These are phyloP conservation scores for Abrus precatorius DNA, from an alignment of 306 rosid species.

Conservation along the genomic window DNA sequence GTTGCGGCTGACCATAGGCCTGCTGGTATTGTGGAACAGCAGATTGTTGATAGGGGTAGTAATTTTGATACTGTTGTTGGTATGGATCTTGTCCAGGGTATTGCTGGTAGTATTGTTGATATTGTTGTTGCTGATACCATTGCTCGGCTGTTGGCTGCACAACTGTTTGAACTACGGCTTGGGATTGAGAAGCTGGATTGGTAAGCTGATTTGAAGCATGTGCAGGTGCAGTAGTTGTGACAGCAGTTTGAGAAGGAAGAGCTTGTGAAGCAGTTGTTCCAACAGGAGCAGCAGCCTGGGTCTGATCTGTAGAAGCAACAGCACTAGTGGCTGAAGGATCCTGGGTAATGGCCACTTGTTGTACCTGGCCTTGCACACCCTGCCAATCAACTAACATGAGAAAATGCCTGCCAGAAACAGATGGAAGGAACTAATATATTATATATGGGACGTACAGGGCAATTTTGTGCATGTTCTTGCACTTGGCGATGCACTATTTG, in stretches of 20 bases:
- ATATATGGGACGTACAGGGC: conserved; percentile 68
- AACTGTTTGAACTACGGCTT: conserved; percentile 62
- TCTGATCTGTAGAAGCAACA: conserved; percentile 64
- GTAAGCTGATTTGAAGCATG: conserved; percentile 71
- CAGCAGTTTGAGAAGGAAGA: conserved; percentile 64
- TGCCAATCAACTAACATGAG: conserved; percentile 53
- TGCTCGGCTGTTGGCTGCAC: conserved; percentile 76
- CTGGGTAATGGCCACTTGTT: conserved; percentile 61
- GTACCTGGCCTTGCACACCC: conserved; percentile 86
- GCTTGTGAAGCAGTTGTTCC: conserved; percentile 65
- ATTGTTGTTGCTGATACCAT: conserved; percentile 97
- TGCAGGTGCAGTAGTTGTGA: conserved; percentile 57
- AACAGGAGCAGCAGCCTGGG: conserved; percentile 57
- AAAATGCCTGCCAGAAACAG: conserved; percentile 31
- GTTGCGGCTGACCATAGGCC: conserved; percentile 65
- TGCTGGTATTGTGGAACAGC: conserved; percentile 72
- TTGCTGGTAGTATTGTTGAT: conserved; percentile 92
- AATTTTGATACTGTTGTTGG: conserved; percentile 91
- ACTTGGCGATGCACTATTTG: conserved; percentile 96
- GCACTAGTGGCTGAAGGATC: conserved; percentile 61
- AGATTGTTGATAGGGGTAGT: conserved; percentile 85
- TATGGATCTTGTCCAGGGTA: conserved; percentile 91
- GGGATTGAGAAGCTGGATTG: conserved; percentile 68
- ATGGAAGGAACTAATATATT: conserved; percentile 15
- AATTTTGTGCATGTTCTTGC: conserved; percentile 93